Percentiles rank a stretch among this genome's conserved stretches.
Evolutionary conservation across 768 basidiomycete genomes (phyloP).

Genomic region (Lyophyllum semitale): DNA sequence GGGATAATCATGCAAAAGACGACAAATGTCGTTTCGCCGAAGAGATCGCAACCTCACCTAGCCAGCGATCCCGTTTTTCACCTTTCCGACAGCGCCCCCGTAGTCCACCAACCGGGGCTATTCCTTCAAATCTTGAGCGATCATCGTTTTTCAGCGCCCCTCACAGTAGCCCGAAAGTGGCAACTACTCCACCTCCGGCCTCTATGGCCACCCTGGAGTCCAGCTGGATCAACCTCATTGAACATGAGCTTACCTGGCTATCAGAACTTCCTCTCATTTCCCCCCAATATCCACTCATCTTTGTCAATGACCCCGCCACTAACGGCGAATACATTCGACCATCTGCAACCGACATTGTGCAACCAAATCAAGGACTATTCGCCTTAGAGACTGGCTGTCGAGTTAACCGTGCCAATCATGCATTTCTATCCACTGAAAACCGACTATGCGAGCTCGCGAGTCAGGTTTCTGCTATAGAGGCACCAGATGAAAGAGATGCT

Average conservation of each 20-base stretch:
- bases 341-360: not conserved
- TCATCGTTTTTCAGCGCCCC: not conserved
- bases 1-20: not conserved
- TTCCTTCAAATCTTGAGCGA: not conserved
- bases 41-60: not conserved
- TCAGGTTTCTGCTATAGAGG: not conserved
- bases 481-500: constrained; percentile 14
- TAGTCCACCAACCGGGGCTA: not conserved
- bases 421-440: constrained; percentile 9
- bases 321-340: constrained; percentile 7
- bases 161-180: not conserved
- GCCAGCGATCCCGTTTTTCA: not conserved
- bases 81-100: not conserved
- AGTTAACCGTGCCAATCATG: constrained; percentile 8
- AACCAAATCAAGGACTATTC: constrained; percentile 8
- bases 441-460: constrained; percentile 6
- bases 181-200: not conserved
- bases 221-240: not conserved
- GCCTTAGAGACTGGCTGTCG: not conserved
- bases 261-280: constrained; percentile 4
- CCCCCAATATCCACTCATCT: constrained; percentile 9
- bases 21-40: not conserved
- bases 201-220: not conserved
- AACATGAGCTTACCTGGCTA: constrained; percentile 1
- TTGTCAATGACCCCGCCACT: constrained; percentile 13